Base-by-base conservation (phyloP, 2,329 filamentous ascomycete species). In the Gremmenia infestans region DNA sequence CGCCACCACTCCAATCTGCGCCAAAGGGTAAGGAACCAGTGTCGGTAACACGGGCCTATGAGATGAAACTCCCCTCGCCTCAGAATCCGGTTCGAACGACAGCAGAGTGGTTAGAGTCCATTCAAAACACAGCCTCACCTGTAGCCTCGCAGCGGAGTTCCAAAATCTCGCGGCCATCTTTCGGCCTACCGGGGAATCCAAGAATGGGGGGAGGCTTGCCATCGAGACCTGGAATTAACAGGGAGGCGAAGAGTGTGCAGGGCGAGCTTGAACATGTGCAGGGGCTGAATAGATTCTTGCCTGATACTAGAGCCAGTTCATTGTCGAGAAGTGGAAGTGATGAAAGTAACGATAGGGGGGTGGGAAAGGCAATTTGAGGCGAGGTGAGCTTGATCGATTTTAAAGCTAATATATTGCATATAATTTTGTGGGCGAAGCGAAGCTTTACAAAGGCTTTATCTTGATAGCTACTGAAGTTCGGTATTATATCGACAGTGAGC, bases 101-200 rank as follows among this genome's bases (percentile, higher is more conserved):
- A 5, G 63, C 57, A 9, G 59, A 64, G 53, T 63, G 60, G 58
- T 37, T 63, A 36, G 53, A 55, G 40, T 52, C 51, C n/a, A 51
- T 47, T n/a, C 23, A 28, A 15, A 35, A 45, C 12, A 35, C 39
- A 3, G 32, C 47, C 23, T 23, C 48, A 12, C 37, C 36, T 3
- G 5, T 40, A 9, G 37, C 49, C 3, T 32, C 42, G 12, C n/a
- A 19, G 17, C 25, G 28, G 6, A 42, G 47, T 28, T 19, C 28
- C 5, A 23, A 42, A n/a, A 45, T 4, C n/a, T 25, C 42, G 17
- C 25, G 25, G 4, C 37, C 49, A 8, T 28, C 36, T 5, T 52
- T 54, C 17, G 57, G 50, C 5, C 32, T 55, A 25, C 55, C 56
- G 8, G 19, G 46, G 9, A 57, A 53, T 39, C 59, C 60, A 7